Evolutionary conservation across 1,284 basidiomycete species (phyloP), one percentile per base, ranked within the genome.

Genomic region (Lentinula novae-zelandiae): DNA sequence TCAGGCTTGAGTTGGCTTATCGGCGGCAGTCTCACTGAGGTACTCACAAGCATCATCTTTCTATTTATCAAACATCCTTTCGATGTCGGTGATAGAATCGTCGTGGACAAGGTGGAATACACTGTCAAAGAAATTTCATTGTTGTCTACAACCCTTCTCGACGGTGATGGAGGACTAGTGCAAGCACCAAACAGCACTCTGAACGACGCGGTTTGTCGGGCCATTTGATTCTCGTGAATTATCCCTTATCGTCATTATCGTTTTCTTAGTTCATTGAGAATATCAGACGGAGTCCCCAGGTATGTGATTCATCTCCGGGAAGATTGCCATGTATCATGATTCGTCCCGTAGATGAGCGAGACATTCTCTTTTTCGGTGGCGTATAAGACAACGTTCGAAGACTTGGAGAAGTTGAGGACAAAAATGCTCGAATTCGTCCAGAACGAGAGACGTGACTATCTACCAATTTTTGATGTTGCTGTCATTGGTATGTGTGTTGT

Each of bases 81-180:
- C 78, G 93, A 96, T 73, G 93, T 96, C 20, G 93, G 93, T 55
- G 95, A 97, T 74, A 77, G 87, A 44, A 82, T 95, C 34, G 76
- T 80, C 55, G 67, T 86, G 40, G 74, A 76, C 36, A 78, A 80
- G 22, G 76, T 80, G 44, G 77, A 73, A 15, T 96, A 92, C 73
- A 91, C 90, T 4, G 93, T 96, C 64, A 92, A 92, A 70, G 93
- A 95, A 75, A 94, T 95, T 73, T 82, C 89, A 52, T 79, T 96
- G 39, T 80, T 96, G 61, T 92, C 87, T 63, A 93, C 92, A 3
- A 78, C 91, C 42, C 87, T 92, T 74, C 74, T 92, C 60, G 84
- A 90, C 66, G 77, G 80, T 48, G 80, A 82, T 61, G 80, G 79
- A 34, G 79, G 80, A 53, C 70, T 79, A 33, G 84, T 89, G 20